Evolutionary conservation across 2,329 filamentous ascomycete species (phyloP), one percentile per base, ranked within the genome.

Genomic region (Penicillium occitanis): DNA sequence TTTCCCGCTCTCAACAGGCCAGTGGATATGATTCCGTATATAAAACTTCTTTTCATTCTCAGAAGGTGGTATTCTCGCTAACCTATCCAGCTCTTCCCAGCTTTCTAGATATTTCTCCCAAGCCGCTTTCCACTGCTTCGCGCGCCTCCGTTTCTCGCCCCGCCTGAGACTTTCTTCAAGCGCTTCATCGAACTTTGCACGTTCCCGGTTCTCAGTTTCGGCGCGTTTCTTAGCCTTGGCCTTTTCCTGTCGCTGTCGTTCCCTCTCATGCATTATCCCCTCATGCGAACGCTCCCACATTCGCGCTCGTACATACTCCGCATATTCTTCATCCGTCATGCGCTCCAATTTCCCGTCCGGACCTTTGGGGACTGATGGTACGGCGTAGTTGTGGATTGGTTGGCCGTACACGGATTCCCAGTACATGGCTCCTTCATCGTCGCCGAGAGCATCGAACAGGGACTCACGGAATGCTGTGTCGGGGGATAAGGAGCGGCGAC

Each of bases 351-450:
- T 82, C 17, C 86, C 86, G 71, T 79, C 61, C 69, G 80, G 62
- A 73, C 85, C 85, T 74, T 82, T 73, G 69, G 78, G 71, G 1
- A 74, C 73, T 51, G 80, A 78, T 0, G 84, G 82, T 30, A 85
- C 83, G 0, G 86, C 76, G 75, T 96, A 97, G 6, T 88, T 86
- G 78, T 97, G 93, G 60, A 98, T 90, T 0, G 95, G 94, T 76
- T 98, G 94, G 0, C 93, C 93, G 78, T 98, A 99, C n/a, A 99
- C 91, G 17, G 88, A 87, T 77, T 97, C 90, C 95, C 95, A 99
- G 81, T 95, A 99, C 7, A 88, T 87, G 1, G 95, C 95, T 57
- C 94, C 95, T 79, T 99, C 95, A 75, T 98, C 94, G 78, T 99
- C 95, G 44, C 93, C 94, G 78, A 99, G 90, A 37, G 95, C 95